Evolutionary conservation across 306 rosid genomes (phyloP), one percentile per base, ranked within the genome.

Genomic region (Trifolium pratense): DNA sequence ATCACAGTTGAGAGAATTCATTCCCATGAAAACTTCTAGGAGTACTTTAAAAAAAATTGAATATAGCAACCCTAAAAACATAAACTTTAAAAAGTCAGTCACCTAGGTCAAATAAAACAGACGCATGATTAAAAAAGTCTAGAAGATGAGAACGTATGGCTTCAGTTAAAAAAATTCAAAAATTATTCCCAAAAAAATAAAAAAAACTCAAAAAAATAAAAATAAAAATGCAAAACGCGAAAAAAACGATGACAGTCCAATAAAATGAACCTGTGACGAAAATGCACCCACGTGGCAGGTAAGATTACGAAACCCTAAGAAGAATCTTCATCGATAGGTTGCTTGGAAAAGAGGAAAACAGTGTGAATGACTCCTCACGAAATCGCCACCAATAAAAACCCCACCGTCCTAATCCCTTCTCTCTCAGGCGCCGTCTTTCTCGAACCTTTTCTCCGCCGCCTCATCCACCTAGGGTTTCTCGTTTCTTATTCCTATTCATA

Each of bases 311-410:
- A 60, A 59, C 21, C 77, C 76, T 5, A 2, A 21, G 10, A 59
- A 39, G 48, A 46, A 69, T 51, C 45, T 60, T 61, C 36, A 39
- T 20, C 20, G 2, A 31, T 42, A 39, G 73, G 18, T 72, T 58
- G 9, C 77, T 73, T 74, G 78, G 78, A 49, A 37, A 74, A 13
- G 62, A 31, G 62, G 78, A 37, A 49, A 74, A 74, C 66, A 71
- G 66, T 39, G 66, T 55, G 66, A 31, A 74, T 9, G 69, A 59
- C 20, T 42, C n/a, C 8, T 59, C 68, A 55, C 52, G 11, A 8
- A 58, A 63, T 49, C 51, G 21, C 72, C 59, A 51, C 79, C 73
- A 60, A 12, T 75, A 75, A 62, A 56, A 61, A 6, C 63, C 63
- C 34, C 61, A 61, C 70, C 78, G 71, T 49, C 78, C 40, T 26